Evolutionary conservation across 2,329 filamentous ascomycete genomes (phyloP), one percentile per base, ranked within the genome.

Genomic region (Phialemoniopsis sp.): DNA sequence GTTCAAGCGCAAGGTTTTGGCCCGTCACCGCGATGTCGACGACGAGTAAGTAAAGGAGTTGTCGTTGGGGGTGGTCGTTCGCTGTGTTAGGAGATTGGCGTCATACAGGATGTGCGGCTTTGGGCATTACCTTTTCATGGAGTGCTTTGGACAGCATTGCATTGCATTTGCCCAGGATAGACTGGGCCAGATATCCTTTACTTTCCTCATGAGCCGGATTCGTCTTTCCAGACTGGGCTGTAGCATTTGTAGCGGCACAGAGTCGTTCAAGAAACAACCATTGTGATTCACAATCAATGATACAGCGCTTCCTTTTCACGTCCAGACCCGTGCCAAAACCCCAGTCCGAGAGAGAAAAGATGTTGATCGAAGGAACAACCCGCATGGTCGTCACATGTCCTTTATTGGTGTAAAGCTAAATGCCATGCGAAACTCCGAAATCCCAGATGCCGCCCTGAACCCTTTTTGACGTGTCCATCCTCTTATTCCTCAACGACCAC

Each of bases 401-500:
- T 64, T 56, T 57, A 64, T 64, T 63, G 57, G 58, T 61, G 54
- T 57, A 60, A 66, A 64, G 56, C 61, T 66, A 62, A 61, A 64
- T 59, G 58, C 59, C 61, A 64, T 60, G 60, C 53, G 55, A 64
- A 26, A 66, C 63, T 66, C 64, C 64, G 60, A 58, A 66, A 64
- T 59, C 59, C 53, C 53, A 50, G 64, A 64, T 64, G 62, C 62
- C 62, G 62, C 58, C 62, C 58, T 58, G 56, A 63, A 62, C 55
- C 62, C 41, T 49, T 43, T 40, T 39, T 26, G 21, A 26, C 21
- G 21, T 26, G 21, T 40, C 41, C 32, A 26, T n/a, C 21, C 29
- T 36, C 63, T 75, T 82, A 78, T 66, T 84, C 80, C 72, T 84
- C 80, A 51, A 98, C 91, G 60, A 95, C 79, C 59, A 86, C 82